These are phyloP conservation scores for Taiozyma sp. DNA, from an alignment of 1,139 yeast genomes.

Conservation along the genomic window DNA sequence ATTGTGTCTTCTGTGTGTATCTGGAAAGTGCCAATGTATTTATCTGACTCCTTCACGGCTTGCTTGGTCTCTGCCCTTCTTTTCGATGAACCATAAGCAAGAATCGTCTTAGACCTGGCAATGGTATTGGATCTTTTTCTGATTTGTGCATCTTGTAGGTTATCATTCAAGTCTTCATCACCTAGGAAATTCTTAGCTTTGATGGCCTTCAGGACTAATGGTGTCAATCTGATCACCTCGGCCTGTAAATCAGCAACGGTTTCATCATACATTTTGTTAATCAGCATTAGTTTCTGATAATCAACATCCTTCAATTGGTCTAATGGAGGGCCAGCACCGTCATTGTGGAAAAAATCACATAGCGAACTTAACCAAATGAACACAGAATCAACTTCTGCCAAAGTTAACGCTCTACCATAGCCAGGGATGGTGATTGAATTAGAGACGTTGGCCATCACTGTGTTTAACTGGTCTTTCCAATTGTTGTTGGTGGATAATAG, in stretches of 20 bases:
- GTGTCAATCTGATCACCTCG: constrained; percentile 57
- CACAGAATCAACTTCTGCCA: constrained; percentile 62
- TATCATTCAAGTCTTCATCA: constrained; percentile 31
- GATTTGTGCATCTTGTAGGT: constrained; percentile 26
- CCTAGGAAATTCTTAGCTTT: constrained; percentile 33
- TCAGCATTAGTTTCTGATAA: constrained; percentile 58
- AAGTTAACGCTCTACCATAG: constrained; percentile 51
- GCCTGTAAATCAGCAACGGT: constrained; percentile 44
- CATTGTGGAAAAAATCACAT: constrained; percentile 74
- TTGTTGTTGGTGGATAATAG: constrained; percentile 19
- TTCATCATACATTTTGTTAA: constrained; percentile 66
- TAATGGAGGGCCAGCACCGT: constrained; percentile 78
- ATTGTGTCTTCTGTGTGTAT: constrained; percentile 62
- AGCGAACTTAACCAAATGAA: constrained; percentile 69
- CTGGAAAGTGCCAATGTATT: constrained; percentile 54
- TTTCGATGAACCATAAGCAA: constrained; percentile 67
- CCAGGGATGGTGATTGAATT: constrained; percentile 35
- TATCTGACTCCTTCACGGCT: constrained; percentile 47
- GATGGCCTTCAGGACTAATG: constrained; percentile 45
- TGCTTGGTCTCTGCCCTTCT: constrained; percentile 51
- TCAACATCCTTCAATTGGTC: constrained; percentile 58
- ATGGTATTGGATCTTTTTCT: constrained; percentile 49
- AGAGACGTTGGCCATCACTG: constrained; percentile 45
- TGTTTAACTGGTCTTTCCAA: constrained; percentile 48
- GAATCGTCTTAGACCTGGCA: constrained; percentile 61